Evolutionary conservation across 192 early-diverging fungal species (phyloP).

Genomic region (Backusella luteola): DNA sequence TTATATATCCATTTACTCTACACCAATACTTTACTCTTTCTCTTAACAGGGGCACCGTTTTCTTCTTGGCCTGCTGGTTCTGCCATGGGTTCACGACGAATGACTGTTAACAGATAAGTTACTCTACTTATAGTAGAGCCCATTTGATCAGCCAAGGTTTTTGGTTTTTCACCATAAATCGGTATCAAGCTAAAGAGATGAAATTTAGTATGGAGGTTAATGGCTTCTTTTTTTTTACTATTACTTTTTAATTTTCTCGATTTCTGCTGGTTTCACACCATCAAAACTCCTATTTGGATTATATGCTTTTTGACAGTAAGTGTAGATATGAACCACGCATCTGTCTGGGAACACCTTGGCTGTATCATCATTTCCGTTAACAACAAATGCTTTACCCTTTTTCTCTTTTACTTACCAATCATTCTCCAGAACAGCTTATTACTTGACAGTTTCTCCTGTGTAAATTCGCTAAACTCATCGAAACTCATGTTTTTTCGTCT

Average conservation of each 20-base stretch:
- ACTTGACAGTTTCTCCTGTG: background rate
- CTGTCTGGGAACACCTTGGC: slow-evolving; percentile 1
- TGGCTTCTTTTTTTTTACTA: background rate
- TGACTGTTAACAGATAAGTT: background rate
- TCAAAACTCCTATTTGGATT: background rate
- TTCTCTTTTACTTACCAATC: background rate
- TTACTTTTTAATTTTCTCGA: background rate
- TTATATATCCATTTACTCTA: background rate
- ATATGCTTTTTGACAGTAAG: background rate
- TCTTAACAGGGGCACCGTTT: background rate
- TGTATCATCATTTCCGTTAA: background rate
- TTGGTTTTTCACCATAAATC: background rate
- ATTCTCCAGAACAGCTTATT: background rate
- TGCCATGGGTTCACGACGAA: background rate
- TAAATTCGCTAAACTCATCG: background rate
- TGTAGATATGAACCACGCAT: background rate
- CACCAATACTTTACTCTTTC: background rate
- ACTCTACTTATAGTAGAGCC: background rate
- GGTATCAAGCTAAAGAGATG: background rate
- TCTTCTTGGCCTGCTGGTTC: background rate
- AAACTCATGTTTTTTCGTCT: background rate
- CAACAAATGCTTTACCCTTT: background rate
- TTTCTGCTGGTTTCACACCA: background rate
- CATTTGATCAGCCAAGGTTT: background rate
- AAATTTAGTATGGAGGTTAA: background rate